Evolutionary conservation across 192 early-diverging fungal species (phyloP).

Genomic region (Radiomyces spectabilis): DNA sequence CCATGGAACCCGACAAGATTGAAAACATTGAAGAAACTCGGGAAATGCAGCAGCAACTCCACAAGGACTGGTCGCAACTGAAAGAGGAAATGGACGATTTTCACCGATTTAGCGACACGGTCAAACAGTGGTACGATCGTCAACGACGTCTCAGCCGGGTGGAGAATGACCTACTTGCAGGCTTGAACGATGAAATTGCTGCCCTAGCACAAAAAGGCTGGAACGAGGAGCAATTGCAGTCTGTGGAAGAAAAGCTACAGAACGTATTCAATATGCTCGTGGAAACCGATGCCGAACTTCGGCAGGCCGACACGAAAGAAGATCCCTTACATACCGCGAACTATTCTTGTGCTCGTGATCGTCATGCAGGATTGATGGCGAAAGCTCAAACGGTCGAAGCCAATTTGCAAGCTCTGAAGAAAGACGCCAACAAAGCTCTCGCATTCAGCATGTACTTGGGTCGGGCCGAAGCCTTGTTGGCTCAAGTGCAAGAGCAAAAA

Average conservation of each 20-base stretch:
- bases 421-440: conserved; percentile 5
- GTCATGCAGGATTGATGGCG: neutral
- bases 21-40: conserved; percentile 2
- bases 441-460: conserved; percentile 7
- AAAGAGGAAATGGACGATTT: conserved; percentile 4
- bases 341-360: conserved; percentile 15
- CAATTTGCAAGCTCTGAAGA: neutral
- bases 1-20: conserved; percentile 6
- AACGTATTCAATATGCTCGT: neutral
- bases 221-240: neutral
- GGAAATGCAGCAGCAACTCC: neutral
- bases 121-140: conserved; percentile 19
- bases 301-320: neutral
- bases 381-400: neutral
- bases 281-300: neutral
- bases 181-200: neutral
- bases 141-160: conserved; percentile 16
- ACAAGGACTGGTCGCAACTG: conserved; percentile 13
- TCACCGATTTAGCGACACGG: conserved; percentile 4
- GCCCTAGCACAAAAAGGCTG: neutral
- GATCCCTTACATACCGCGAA: conserved; percentile 21
- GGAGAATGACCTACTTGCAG: conserved; percentile 1
- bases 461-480: neutral
- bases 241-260: neutral
- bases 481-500: neutral